Conservation (phyloP, 176 grass and related monocot species). For the Bolboschoenus planiculmis region DNA sequence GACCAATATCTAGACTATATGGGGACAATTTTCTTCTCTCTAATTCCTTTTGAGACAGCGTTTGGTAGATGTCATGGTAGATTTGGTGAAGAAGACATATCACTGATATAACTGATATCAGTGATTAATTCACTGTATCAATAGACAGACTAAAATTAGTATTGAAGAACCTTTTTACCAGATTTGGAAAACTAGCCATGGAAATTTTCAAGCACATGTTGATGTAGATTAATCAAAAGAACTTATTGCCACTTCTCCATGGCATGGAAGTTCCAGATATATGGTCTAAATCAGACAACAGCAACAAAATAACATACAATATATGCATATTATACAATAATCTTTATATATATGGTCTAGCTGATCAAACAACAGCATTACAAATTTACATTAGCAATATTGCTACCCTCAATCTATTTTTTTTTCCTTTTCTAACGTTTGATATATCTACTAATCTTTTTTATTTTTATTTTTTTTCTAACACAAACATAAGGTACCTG, state of each 20-base stretch:
- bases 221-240: background rate
- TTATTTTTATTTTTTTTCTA: background rate
- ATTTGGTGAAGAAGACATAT: constrained; percentile 18
- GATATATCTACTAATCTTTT: background rate
- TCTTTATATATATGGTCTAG: constrained; percentile 10
- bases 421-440: background rate
- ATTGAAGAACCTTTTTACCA: background rate
- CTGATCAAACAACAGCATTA: background rate
- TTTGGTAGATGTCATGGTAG: constrained; percentile 16
- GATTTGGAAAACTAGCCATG: background rate
- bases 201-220: background rate
- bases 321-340: background rate
- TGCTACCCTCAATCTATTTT: constrained; percentile 1
- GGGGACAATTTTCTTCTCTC: background rate
- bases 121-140: background rate
- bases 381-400: constrained; percentile 20
- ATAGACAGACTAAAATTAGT: background rate
- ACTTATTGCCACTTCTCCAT: background rate
- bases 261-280: background rate
- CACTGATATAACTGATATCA: background rate
- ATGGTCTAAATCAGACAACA: background rate
- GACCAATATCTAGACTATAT: background rate
- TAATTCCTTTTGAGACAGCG: background rate
- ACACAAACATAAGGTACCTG: background rate
- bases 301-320: background rate